phyloP scores from a whole-genome alignment of 129 eudicot species.

The Ambrosia artemisiifolia region DNA sequence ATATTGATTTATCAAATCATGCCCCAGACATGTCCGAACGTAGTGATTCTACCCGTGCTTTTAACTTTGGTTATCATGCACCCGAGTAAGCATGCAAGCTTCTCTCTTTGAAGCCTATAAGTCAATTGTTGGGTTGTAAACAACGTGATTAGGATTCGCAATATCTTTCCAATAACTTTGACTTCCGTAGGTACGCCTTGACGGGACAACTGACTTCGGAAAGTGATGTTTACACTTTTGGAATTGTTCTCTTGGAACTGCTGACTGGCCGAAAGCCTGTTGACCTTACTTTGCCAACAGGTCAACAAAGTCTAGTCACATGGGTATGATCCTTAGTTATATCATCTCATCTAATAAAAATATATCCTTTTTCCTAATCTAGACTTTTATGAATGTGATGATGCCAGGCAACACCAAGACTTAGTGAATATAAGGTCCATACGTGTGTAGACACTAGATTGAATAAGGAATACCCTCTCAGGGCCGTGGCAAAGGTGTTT shows the following conservation, averaged over 20 bases:
- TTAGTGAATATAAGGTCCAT: conserved; percentile 78
- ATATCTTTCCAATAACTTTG: not conserved
- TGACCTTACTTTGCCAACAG: conserved; percentile 79
- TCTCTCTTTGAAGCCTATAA: not conserved
- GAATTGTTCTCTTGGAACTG: conserved; percentile 69
- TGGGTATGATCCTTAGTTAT: conserved; percentile 42
- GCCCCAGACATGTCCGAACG: conserved; percentile 84
- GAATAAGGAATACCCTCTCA: conserved; percentile 66
- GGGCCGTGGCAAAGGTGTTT: conserved; percentile 76
- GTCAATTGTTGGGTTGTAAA: not conserved
- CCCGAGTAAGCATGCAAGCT: conserved; percentile 57
- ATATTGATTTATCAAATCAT: conserved; percentile 72
- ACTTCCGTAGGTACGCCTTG: conserved; percentile 57
- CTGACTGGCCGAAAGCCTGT: conserved; percentile 80
- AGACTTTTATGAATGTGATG: not conserved
- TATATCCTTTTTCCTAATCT: not conserved
- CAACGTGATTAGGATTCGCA: not conserved
- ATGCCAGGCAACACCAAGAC: conserved; percentile 71
- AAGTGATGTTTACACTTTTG: conserved; percentile 79
- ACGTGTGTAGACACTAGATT: conserved; percentile 76
- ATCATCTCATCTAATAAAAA: not conserved
- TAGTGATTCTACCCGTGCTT: conserved; percentile 82
- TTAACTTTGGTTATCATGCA: conserved; percentile 87
- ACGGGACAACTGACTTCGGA: conserved; percentile 69
- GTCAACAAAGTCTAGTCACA: conserved; percentile 76